phyloP scores from a whole-genome alignment of 306 rosid species.

The Vicia sativa region DNA sequence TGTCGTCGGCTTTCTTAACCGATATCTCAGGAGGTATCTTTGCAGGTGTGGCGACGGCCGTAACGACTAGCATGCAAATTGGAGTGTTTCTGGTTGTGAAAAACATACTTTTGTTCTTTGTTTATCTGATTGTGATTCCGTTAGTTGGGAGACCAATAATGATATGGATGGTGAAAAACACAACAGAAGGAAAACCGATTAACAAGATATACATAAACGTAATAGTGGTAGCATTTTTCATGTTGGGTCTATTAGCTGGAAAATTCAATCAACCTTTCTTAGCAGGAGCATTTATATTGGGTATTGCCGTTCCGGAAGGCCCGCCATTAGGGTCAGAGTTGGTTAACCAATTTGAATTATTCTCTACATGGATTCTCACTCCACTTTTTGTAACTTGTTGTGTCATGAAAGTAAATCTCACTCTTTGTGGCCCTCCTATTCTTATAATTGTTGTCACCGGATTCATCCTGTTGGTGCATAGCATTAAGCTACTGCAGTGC shows the following conservation, averaged over 20 bases:
- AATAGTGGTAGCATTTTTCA: slow-evolving; percentile 21
- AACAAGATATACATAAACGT: slow-evolving; percentile 5
- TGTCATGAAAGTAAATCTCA: slow-evolving; percentile 44
- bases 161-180: slow-evolving; percentile 46
- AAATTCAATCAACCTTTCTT: background rate
- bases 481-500: background rate
- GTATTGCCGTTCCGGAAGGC: slow-evolving; percentile 59
- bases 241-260: slow-evolving; percentile 4
- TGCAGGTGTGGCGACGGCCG: background rate
- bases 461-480: slow-evolving; percentile 2
- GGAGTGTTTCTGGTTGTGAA: background rate
- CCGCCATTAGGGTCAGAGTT: slow-evolving; percentile 59
- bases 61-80: accelerated
- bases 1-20: slow-evolving; percentile 39
- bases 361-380: slow-evolving; percentile 34
- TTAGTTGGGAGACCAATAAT: slow-evolving; percentile 37
- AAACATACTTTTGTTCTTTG: background rate
- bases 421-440: accelerated
- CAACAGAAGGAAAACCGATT: slow-evolving; percentile 46
- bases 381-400: slow-evolving; percentile 51
- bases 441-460: background rate
- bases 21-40: background rate
- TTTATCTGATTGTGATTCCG: background rate
- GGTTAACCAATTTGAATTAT: slow-evolving; percentile 42
- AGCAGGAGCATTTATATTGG: slow-evolving; percentile 44